Evolutionary conservation across 192 early-diverging fungal genomes (phyloP).

Genomic region (Mortierella alpina): DNA sequence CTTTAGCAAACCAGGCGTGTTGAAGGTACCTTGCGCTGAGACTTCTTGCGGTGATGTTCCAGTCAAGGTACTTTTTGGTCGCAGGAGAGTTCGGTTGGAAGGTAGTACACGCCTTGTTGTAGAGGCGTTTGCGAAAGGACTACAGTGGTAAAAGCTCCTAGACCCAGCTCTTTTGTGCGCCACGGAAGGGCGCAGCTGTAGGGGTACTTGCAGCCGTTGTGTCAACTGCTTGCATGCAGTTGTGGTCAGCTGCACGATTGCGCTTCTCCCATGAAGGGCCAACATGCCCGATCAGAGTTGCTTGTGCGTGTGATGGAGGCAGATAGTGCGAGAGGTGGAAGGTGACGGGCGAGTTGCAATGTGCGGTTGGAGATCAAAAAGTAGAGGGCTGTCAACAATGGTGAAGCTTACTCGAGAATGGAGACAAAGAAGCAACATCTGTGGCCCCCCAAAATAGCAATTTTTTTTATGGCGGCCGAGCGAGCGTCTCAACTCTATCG

Average conservation of each 20-base stretch:
- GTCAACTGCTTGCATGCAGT: not conserved
- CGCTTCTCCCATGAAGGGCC: constrained; percentile 7
- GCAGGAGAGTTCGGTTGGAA: not conserved
- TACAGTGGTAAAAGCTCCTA: no score
- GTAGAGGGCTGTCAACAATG: no score
- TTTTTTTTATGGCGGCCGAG: no score
- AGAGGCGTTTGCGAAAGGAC: no score
- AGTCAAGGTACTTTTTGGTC: constrained; percentile 2
- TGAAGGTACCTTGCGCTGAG: constrained; percentile 18
- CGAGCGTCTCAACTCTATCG: no score
- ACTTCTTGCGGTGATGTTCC: not conserved
- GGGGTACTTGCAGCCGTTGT: not conserved
- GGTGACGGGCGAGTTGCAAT: not conserved
- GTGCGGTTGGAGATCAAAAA: no score
- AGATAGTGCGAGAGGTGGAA: not conserved
- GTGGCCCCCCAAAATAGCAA: no score
- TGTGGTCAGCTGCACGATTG: not conserved
- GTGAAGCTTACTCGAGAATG: no score
- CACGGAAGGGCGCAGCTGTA: no score
- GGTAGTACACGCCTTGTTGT: no score
- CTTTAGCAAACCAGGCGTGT: constrained; percentile 26
- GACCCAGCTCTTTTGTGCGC: no score
- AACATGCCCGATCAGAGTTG: constrained; percentile 25
- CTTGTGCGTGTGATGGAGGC: not conserved
- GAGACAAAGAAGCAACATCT: no score